Evolutionary conservation across 345 rosid genomes (phyloP).

Genomic region (Pistacia vera): DNA sequence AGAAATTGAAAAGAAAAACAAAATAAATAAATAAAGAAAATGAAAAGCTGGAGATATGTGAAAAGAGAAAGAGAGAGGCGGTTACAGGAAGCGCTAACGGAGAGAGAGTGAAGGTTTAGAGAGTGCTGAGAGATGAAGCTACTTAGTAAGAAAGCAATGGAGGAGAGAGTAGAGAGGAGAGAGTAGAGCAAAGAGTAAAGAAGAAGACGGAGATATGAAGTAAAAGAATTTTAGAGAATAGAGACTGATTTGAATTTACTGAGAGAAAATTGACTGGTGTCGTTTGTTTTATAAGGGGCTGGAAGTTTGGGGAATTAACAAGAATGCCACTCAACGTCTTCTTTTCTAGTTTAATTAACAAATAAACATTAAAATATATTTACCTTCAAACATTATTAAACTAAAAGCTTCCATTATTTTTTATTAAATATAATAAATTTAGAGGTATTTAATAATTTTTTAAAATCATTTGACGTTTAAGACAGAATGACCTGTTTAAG

Average conservation of each 20-base stretch:
- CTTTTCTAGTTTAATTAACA: no score
- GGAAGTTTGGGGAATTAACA: background rate
- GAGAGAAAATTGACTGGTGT: background rate
- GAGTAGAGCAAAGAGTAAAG: background rate
- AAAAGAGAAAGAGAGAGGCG: background rate
- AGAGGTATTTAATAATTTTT: no score
- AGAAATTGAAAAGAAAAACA: background rate
- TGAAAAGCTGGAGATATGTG: background rate
- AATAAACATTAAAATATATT: no score
- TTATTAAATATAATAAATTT: no score
- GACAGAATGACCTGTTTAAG: no score
- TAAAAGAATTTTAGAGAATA: background rate
- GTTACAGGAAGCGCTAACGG: conserved; percentile 12
- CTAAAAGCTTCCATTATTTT: no score
- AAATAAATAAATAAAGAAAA: background rate
- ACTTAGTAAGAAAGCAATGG: conserved; percentile 49
- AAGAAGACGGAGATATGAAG: background rate
- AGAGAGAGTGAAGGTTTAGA: background rate
- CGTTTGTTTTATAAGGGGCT: background rate
- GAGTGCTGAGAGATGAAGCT: conserved; percentile 39
- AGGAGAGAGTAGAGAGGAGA: conserved; percentile 1
- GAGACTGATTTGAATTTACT: background rate
- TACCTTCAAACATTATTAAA: no score
- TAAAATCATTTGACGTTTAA: no score
- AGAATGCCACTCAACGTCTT: conserved; percentile 3